Conservation (phyloP, 2,329 filamentous ascomycete species). For the Phaeophleospora eucalypticola region DNA sequence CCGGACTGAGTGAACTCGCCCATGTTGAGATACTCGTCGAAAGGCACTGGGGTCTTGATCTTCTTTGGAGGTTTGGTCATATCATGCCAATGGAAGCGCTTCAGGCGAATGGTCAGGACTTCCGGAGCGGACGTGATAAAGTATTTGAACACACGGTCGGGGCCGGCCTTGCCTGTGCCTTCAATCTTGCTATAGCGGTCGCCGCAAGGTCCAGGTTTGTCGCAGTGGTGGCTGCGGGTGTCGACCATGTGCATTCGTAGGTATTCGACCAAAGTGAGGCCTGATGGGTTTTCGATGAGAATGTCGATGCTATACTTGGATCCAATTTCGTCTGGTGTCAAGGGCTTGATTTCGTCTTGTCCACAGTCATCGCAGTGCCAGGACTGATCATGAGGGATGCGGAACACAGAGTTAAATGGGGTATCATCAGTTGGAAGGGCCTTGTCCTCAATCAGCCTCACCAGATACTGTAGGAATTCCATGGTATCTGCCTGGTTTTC, state of each 20-base stretch:
- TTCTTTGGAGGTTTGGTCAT: neutral
- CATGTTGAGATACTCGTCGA: constrained; percentile 2
- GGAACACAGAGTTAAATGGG: constrained; percentile 7
- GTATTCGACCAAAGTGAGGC: neutral
- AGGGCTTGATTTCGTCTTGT: too few relatives aligned
- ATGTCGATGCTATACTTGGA: neutral
- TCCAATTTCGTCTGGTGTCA: neutral
- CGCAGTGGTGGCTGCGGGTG: neutral
- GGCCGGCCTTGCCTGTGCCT: neutral
- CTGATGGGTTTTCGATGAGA: neutral
- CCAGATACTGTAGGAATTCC: constrained; percentile 9
- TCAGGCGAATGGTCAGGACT: constrained; percentile 9
- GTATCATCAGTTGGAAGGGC: neutral
- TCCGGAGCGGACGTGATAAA: constrained; percentile 5
- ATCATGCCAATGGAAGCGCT: neutral
- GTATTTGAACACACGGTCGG: neutral
- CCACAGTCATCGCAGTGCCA: constrained; percentile 10
- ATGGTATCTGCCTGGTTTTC: constrained; percentile 4
- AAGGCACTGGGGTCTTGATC: constrained; percentile 1
- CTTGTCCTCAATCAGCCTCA: constrained; percentile 3
- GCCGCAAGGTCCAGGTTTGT: neutral
- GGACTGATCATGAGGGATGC: neutral
- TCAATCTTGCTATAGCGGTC: neutral
- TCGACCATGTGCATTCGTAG: neutral
- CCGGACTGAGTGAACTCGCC: neutral